These are phyloP conservation scores for Oryza glumipatula DNA, from an alignment of 176 grass and related monocot genomes.

Conservation along the genomic window DNA sequence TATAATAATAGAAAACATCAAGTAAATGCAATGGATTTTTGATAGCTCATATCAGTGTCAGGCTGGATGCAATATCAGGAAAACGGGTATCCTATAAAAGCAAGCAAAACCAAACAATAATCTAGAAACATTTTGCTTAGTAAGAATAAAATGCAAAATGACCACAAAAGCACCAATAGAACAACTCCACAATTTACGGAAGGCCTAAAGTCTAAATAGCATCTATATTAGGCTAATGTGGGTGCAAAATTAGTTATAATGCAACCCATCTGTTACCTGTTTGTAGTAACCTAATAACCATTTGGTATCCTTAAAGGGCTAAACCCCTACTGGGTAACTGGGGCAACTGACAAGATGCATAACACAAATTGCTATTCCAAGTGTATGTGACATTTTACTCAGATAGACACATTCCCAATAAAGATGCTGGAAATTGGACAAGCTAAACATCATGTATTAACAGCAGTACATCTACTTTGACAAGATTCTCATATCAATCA, in stretches of 20 bases:
- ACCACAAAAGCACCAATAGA: not conserved
- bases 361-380: not conserved
- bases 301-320: constrained; percentile 11
- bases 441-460: constrained; percentile 24
- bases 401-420: not conserved
- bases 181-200: not conserved
- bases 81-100: not conserved
- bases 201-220: not conserved
- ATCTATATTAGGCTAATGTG: not conserved
- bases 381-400: constrained; percentile 4
- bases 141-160: constrained; percentile 7
- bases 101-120: not conserved
- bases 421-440: constrained; percentile 15
- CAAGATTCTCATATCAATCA: constrained; percentile 15
- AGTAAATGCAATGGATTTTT: not conserved
- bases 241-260: not conserved
- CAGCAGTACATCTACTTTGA: constrained; percentile 1
- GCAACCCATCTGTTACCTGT: not conserved
- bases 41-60: not conserved
- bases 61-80: not conserved
- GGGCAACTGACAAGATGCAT: not conserved
- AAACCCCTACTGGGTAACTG: not conserved
- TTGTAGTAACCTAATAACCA: constrained; percentile 16
- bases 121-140: constrained; percentile 11
- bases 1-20: not conserved